phyloP scores from a whole-genome alignment of 495 filamentous ascomycete genomes.

The Entonaema liquescens region DNA sequence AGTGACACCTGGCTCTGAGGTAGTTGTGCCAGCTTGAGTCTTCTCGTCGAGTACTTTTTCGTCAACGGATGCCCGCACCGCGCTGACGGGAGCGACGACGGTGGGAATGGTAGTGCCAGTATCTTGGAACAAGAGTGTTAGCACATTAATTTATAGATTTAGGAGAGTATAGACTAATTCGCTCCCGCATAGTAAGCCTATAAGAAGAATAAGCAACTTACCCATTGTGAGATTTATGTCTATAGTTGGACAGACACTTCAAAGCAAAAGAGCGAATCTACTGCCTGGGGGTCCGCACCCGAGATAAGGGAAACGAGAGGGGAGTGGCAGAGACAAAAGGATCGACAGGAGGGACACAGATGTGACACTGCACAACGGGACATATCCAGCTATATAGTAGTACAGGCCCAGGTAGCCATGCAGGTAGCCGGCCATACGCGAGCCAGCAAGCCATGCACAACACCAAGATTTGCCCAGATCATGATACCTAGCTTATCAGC shows the following conservation, averaged over 20 bases:
- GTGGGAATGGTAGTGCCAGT: slow-evolving; percentile 40
- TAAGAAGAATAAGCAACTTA: slow-evolving; percentile 16
- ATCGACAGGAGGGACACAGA: slow-evolving; percentile 5
- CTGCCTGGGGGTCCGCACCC: slow-evolving; percentile 15
- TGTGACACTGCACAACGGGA: slow-evolving; percentile 19
- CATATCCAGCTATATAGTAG: slow-evolving; percentile 16
- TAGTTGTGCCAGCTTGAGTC: background rate
- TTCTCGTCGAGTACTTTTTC: slow-evolving; percentile 33
- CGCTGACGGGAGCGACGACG: slow-evolving; percentile 33
- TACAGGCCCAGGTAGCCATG: background rate
- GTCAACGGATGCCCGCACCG: slow-evolving; percentile 43
- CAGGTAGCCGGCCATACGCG: slow-evolving; percentile 3
- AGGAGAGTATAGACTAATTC: background rate
- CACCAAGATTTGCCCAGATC: slow-evolving; percentile 16
- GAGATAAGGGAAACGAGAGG: slow-evolving; percentile 29
- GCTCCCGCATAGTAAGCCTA: background rate
- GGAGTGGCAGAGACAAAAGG: slow-evolving; percentile 9
- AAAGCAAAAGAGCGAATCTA: slow-evolving; percentile 18
- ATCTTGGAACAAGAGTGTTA: slow-evolving; percentile 28
- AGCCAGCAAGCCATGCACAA: background rate
- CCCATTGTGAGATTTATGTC: slow-evolving; percentile 29
- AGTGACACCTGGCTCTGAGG: slow-evolving; percentile 1
- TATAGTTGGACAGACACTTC: slow-evolving; percentile 18
- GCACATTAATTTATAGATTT: background rate
- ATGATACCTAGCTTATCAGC: slow-evolving; percentile 35